phyloP scores from a whole-genome alignment of 1,139 yeast species.

The Candida sp. region DNA sequence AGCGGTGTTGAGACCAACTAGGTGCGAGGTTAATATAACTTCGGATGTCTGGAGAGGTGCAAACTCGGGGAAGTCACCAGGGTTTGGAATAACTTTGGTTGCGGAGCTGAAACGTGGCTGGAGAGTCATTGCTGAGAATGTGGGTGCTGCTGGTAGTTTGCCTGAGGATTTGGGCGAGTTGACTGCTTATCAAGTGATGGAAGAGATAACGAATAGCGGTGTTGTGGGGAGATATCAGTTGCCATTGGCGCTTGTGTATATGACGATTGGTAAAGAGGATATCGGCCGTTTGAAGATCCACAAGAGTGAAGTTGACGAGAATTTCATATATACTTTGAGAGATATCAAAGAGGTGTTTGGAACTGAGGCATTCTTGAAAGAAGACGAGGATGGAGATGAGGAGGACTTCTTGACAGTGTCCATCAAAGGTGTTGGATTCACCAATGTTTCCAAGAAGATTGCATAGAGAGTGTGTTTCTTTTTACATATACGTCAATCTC shows the following conservation, averaged over 20 bases:
- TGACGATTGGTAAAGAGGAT: constrained; percentile 96
- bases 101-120: constrained; percentile 92
- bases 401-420: constrained; percentile 62
- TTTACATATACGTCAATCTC: too few species aligned
- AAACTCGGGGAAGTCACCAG: constrained; percentile 94
- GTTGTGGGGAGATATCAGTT: constrained; percentile 78
- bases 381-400: constrained; percentile 48
- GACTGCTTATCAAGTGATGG: constrained; percentile 77
- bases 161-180: constrained; percentile 91
- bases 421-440: constrained; percentile 88
- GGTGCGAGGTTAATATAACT: constrained; percentile 91
- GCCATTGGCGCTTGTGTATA: constrained; percentile 67
- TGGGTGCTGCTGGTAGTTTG: constrained; percentile 70
- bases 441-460: constrained; percentile 89
- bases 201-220: constrained; percentile 75
- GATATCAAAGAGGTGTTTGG: constrained; percentile 82
- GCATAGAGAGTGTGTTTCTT: constrained; percentile 48
- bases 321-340: constrained; percentile 65
- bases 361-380: constrained; percentile 76
- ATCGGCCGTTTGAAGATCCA: constrained; percentile 85
- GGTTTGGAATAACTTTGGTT: constrained; percentile 90
- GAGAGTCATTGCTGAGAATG: constrained; percentile 83
- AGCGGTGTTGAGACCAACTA: constrained; percentile 69
- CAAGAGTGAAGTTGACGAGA: constrained; percentile 73
- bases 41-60: constrained; percentile 99